Base-by-base conservation (phyloP, 1,284 basidiomycete genomes). In the Ustilago trichophora region DNA sequence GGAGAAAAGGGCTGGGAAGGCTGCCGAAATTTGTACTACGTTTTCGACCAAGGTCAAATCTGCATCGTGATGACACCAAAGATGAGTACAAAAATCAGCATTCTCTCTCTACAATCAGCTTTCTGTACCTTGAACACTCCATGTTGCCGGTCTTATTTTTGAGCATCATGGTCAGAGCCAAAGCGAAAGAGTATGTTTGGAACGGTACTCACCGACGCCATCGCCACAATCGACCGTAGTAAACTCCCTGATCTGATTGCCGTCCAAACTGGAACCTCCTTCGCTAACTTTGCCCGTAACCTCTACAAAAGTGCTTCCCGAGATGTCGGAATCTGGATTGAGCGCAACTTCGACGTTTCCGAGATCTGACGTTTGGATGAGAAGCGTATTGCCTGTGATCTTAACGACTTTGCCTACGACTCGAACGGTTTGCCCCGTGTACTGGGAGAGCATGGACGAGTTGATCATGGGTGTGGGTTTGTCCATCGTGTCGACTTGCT, bases 351-450 rank as follows among this genome's bases (percentile, higher is more conserved):
- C 78, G 43, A 80, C 75, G 11, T 49, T 72, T 38, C 78, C 78
- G 35, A 55, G 19, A 40, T 80, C 78, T 10, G 73, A 76, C 4
- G 76, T 72, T 34, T 76, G 67, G 25, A 80, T 27, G 27, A 76
- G 69, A 15, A 78, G 59, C 13, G 65, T 63, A 11, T 62, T 51
- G 12, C 75, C 76, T 10, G 67, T 66, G 22, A 75, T 37, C 57
- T 80, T 73, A n/a, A 63, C 51, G 3, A 80, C 68, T 34, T 75
- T 78, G 31, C 78, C 78, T 3, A 77, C 73, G 18, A 80, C 48
- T 19, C 76, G 70, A 6, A 78, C 76, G 16, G 71, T 75, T 35
- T 72, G 60, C 3, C 68, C 70, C 2, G 38, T 26, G 47, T 66
- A 63, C 21, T 52, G 49, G 6, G 58, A 33, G 18, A 80, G 55